These are phyloP conservation scores for Neurospora sp. DNA, from an alignment of 495 filamentous ascomycete species.

Conservation along the genomic window DNA sequence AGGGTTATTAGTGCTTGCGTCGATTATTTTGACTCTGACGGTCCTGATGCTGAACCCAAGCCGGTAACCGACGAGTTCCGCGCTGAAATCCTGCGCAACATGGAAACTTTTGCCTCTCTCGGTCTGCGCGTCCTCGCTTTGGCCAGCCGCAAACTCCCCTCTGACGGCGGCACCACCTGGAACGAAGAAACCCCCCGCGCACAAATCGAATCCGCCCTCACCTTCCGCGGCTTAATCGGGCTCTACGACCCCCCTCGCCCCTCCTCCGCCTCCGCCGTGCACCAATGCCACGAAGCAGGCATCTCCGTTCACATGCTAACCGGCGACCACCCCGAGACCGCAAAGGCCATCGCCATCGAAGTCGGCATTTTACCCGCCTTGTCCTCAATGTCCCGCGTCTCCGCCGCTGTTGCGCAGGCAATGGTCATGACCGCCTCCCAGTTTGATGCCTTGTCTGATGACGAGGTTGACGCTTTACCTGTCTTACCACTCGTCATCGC, in stretches of 20 bases:
- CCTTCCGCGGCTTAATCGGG: slow-evolving; percentile 55
- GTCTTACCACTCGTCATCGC: slow-evolving; percentile 56
- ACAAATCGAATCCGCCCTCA: slow-evolving; percentile 47
- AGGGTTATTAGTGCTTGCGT: slow-evolving; percentile 46
- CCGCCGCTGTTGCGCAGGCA: slow-evolving; percentile 41
- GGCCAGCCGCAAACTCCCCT: slow-evolving; percentile 20
- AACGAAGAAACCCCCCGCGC: slow-evolving; percentile 29
- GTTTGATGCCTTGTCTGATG: slow-evolving; percentile 50
- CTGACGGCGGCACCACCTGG: neutral
- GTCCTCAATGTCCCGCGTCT: slow-evolving; percentile 34
- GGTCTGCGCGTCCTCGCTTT: slow-evolving; percentile 65
- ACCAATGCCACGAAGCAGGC: slow-evolving; percentile 57
- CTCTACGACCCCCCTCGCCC: slow-evolving; percentile 65
- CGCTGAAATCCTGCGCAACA: slow-evolving; percentile 48
- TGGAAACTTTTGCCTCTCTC: slow-evolving; percentile 55
- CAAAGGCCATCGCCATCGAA: slow-evolving; percentile 64
- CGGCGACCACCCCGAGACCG: slow-evolving; percentile 69
- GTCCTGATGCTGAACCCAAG: slow-evolving; percentile 11
- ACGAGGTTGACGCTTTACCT: slow-evolving; percentile 45
- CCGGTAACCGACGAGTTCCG: slow-evolving; percentile 50
- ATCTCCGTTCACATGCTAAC: slow-evolving; percentile 76
- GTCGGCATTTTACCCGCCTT: slow-evolving; percentile 57
- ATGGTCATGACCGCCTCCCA: slow-evolving; percentile 55
- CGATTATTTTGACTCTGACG: slow-evolving; percentile 10
- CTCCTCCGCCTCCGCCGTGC: slow-evolving; percentile 56